A percentile compares a stretch with the other conserved stretches of the same genome.
Evolutionary conservation across 2,329 filamentous ascomycete species (phyloP).

Genomic region (Atkinsonella hypoxylon): DNA sequence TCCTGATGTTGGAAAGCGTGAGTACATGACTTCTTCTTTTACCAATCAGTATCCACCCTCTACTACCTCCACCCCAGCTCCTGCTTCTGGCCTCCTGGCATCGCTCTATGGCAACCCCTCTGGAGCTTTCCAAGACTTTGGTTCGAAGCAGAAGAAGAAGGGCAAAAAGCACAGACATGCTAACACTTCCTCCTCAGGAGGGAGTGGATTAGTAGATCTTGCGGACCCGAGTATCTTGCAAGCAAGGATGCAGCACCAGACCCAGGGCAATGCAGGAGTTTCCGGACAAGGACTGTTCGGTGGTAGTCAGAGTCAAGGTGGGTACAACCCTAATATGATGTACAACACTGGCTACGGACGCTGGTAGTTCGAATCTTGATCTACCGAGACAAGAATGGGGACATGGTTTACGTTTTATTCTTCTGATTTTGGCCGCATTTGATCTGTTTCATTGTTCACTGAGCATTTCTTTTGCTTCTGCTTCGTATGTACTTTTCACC

Average conservation of each 20-base stretch:
- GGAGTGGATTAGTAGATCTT: conserved; percentile 99
- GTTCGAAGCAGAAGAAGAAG: conserved; percentile 99
- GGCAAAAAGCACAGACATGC: conserved; percentile 99
- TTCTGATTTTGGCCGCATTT: conserved; percentile 8
- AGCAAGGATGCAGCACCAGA: conserved; percentile 86
- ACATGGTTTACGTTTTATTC: conserved; percentile 11
- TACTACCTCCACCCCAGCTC: conserved; percentile 70
- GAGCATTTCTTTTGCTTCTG: conserved; percentile 10
- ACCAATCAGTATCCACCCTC: conserved; percentile 76
- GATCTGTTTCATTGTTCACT: conserved; percentile 10
- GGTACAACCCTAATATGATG: conserved; percentile 82
- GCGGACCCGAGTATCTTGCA: conserved; percentile 99
- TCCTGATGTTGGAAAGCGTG: conserved; percentile 90
- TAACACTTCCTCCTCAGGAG: conserved; percentile 99
- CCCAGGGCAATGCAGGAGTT: conserved; percentile 69
- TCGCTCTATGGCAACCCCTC: conserved; percentile 82
- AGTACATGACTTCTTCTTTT: conserved; percentile 92
- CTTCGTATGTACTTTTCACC: conserved; percentile 9
- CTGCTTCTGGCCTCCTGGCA: conserved; percentile 81
- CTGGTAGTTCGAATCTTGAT: conserved; percentile 39
- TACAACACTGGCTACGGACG: conserved; percentile 61
- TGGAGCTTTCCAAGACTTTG: conserved; percentile 81
- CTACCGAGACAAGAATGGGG: not conserved
- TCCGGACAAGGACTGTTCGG: conserved; percentile 71
- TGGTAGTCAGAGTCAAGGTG: conserved; percentile 83